Evolutionary conservation across 148 eudicot genomes (phyloP).

Genomic region (Amaranthus hypochondriacus): DNA sequence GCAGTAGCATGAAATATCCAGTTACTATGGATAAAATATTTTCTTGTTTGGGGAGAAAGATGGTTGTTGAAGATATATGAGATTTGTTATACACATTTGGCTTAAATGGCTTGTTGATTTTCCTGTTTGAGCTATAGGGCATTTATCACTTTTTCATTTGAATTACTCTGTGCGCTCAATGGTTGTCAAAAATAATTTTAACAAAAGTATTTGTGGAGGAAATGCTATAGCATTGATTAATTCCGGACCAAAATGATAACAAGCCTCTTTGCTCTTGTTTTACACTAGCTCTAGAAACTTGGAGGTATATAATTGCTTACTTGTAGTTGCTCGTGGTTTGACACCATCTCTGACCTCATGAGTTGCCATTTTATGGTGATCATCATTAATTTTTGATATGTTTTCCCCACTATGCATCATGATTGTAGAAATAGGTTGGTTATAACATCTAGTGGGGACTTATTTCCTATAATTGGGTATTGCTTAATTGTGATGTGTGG

Average conservation of each 20-base stretch:
- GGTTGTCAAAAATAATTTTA: not conserved
- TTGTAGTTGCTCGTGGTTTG: slow-evolving; percentile 28
- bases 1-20: slow-evolving; percentile 13
- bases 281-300: slow-evolving; percentile 1
- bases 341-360: slow-evolving; percentile 16
- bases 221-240: not conserved
- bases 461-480: not conserved
- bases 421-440: slow-evolving; percentile 12
- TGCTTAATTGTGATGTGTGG: too few species aligned
- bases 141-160: not conserved
- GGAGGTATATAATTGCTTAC: slow-evolving; percentile 27
- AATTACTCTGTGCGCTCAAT: not conserved
- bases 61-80: not conserved
- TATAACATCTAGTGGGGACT: not conserved
- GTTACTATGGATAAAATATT: too few species aligned
- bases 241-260: not conserved
- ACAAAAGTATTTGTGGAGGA: not conserved
- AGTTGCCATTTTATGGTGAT: slow-evolving; percentile 20
- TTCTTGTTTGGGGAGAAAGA: not conserved
- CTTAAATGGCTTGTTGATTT: not conserved
- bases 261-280: not conserved
- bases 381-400: slow-evolving; percentile 8
- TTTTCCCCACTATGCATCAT: slow-evolving; percentile 34
- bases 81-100: not conserved
- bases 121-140: not conserved